These are phyloP conservation scores for Boletus sp. DNA, from an alignment of 768 basidiomycete genomes.

Conservation along the genomic window DNA sequence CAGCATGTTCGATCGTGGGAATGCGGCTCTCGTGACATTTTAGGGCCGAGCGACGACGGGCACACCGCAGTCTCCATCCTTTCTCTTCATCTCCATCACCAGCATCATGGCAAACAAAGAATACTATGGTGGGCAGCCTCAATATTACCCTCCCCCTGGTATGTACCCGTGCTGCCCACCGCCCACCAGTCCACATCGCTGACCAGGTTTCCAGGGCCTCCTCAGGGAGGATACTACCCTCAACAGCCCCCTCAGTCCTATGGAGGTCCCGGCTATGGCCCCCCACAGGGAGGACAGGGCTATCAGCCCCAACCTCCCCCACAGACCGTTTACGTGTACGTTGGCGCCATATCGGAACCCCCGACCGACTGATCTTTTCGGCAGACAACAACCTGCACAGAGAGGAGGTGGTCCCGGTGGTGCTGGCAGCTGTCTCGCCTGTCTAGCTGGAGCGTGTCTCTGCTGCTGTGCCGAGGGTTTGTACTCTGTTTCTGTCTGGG, in stretches of 20 bases:
- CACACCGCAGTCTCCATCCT: slow-evolving; percentile 10
- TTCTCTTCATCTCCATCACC: slow-evolving; percentile 14
- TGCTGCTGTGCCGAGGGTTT: slow-evolving; percentile 53
- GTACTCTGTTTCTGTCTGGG: slow-evolving; percentile 25
- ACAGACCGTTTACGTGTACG: slow-evolving; percentile 80
- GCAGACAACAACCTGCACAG: slow-evolving; percentile 41
- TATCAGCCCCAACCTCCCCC: slow-evolving; percentile 69
- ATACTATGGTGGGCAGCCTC: slow-evolving; percentile 57
- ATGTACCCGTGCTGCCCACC: slow-evolving; percentile 7
- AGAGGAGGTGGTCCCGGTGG: slow-evolving; percentile 33
- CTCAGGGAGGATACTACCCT: slow-evolving; percentile 70
- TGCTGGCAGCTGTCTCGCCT: slow-evolving; percentile 41
- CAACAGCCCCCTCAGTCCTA: slow-evolving; percentile 74
- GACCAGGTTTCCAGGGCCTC: slow-evolving; percentile 45
- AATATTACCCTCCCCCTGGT: slow-evolving; percentile 59
- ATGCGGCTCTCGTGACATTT: slow-evolving; percentile 18
- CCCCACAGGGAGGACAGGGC: slow-evolving; percentile 23
- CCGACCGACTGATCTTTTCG: slow-evolving; percentile 1
- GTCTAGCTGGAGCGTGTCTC: slow-evolving; percentile 44
- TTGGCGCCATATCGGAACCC: slow-evolving; percentile 3
- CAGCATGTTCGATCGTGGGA: slow-evolving; percentile 20
- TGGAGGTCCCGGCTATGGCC: slow-evolving; percentile 44
- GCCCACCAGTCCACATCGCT: neutral
- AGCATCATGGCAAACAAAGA: slow-evolving; percentile 67
- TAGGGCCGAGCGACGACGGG: slow-evolving; percentile 20